phyloP scores from a whole-genome alignment of 257 asterid genomes.

The Forsythia viridissima region DNA sequence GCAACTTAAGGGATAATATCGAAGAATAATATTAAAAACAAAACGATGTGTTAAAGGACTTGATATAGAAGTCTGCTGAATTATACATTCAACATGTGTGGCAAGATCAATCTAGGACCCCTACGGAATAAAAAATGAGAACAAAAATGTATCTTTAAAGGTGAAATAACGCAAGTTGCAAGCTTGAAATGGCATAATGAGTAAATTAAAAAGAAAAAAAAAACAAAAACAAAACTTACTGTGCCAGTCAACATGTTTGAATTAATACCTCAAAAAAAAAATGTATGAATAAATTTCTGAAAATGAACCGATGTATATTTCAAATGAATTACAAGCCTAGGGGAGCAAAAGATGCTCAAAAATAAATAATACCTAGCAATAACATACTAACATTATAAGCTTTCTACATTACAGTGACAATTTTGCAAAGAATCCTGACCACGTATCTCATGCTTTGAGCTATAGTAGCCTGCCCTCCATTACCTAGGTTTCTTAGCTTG shows the following conservation, averaged over 20 bases:
- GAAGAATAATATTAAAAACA: neutral
- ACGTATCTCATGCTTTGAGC: neutral
- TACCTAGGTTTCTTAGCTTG: neutral
- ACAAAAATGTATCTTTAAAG: neutral
- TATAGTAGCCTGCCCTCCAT: neutral
- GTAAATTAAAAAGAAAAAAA: neutral
- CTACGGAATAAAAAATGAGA: neutral
- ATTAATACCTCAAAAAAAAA: neutral
- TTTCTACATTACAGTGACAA: neutral
- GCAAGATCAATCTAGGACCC: neutral
- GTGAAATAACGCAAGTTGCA: neutral
- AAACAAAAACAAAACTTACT: neutral
- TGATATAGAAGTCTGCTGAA: neutral
- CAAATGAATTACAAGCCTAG: neutral
- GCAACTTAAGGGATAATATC: neutral
- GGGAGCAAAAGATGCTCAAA: neutral
- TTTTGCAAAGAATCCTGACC: neutral
- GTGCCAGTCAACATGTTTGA: neutral
- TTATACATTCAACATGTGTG: neutral
- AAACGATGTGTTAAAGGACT: neutral
- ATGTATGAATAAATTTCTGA: neutral
- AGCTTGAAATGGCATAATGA: neutral
- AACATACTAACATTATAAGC: neutral
- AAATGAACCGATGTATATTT: neutral
- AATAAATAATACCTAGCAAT: neutral